Conservation (phyloP, 1,284 basidiomycete genomes). For the Pseudozyma thailandica region DNA sequence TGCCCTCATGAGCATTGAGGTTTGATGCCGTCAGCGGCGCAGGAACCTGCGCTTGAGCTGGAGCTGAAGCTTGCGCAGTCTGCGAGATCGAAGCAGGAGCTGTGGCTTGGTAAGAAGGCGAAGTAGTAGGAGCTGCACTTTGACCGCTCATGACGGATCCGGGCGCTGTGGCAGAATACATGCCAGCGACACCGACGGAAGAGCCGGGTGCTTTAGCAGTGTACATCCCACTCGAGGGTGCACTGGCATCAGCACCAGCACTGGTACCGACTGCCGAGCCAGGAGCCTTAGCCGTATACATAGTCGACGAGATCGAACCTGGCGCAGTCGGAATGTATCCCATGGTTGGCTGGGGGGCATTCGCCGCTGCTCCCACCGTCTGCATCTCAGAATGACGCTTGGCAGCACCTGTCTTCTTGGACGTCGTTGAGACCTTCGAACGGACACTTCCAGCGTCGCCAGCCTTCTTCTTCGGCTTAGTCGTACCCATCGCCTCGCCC, state of each 20-base stretch:
- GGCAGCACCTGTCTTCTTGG: conserved; percentile 26
- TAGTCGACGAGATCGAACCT: conserved; percentile 31
- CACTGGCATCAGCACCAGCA: conserved; percentile 1
- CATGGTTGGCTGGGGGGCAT: conserved; percentile 22
- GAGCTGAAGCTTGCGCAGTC: not conserved
- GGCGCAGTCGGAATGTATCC: conserved; percentile 37
- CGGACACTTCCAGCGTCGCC: conserved; percentile 35
- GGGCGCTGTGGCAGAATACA: conserved; percentile 41
- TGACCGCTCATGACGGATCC: conserved; percentile 24
- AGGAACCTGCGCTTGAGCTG: conserved; percentile 8
- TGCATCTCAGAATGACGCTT: conserved; percentile 10
- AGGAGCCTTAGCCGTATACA: conserved; percentile 41
- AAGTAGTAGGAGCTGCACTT: not conserved
- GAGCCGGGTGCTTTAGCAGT: too few relatives aligned
- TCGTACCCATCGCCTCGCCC: conserved; percentile 57
- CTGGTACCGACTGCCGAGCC: conserved; percentile 27
- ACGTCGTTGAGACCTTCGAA: conserved; percentile 27
- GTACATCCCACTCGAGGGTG: conserved; percentile 35
- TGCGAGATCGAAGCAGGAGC: not conserved
- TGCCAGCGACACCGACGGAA: too few relatives aligned
- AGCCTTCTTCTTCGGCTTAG: conserved; percentile 40
- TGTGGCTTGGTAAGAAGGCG: not conserved
- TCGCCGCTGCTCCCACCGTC: conserved; percentile 3
- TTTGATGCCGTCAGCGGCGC: conserved; percentile 38
- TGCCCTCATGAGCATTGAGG: conserved; percentile 26